These are phyloP conservation scores for Leccinum solheimii DNA, from an alignment of 1,284 basidiomycete species.

Conservation along the genomic window DNA sequence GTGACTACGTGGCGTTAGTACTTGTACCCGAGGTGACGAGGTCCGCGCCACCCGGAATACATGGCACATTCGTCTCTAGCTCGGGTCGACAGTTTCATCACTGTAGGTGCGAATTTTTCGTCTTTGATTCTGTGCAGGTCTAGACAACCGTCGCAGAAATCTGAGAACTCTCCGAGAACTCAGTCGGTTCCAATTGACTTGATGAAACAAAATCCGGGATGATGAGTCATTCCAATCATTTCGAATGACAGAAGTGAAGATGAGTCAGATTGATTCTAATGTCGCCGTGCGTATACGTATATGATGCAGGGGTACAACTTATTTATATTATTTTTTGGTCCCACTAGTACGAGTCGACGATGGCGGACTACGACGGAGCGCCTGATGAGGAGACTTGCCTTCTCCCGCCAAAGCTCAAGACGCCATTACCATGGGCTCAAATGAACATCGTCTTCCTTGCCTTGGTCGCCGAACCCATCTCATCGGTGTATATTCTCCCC, in stretches of 20 bases:
- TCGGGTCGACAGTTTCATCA: neutral
- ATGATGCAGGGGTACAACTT: too few relatives aligned
- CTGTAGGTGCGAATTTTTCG: neutral
- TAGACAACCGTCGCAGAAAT: neutral
- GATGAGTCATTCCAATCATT: neutral
- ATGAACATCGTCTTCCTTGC: conserved; percentile 20
- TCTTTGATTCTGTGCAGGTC: neutral
- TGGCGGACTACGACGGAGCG: neutral
- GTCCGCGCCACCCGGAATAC: neutral
- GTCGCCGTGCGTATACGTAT: too few relatives aligned
- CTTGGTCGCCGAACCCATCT: conserved; percentile 26
- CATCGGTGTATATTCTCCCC: conserved; percentile 27
- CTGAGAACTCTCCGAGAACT: neutral
- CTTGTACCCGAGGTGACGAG: too few relatives aligned
- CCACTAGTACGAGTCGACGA: neutral
- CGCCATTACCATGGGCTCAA: conserved; percentile 29
- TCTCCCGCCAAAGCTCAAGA: conserved; percentile 19
- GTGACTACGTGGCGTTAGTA: too few relatives aligned
- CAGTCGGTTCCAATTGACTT: neutral
- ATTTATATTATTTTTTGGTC: too few relatives aligned
- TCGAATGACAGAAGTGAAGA: neutral
- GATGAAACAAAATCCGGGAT: neutral
- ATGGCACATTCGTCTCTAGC: too few relatives aligned
- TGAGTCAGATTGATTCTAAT: neutral
- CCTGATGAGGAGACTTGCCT: conserved; percentile 26